Evolutionary conservation across 768 basidiomycete genomes (phyloP), one percentile per base, ranked within the genome.

Genomic region (Suillus spraguei): DNA sequence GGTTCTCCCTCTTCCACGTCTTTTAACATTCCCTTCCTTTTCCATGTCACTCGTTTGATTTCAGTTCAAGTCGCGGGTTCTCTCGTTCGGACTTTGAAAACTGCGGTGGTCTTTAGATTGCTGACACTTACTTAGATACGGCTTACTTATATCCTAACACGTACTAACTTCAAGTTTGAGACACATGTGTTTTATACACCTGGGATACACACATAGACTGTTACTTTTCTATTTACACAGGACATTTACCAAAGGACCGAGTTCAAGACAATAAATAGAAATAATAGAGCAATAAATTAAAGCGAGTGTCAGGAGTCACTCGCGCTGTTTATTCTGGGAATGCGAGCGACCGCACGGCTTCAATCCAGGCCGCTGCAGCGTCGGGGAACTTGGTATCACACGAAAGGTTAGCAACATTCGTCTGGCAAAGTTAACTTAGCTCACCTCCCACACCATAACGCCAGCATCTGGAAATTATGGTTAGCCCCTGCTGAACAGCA

Each of bases 361-460:
- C 56, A 59, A 83, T 80, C 81, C 81, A 83, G 32, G 75, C 33
- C 13, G 77, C 72, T 20, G 72, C 74, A 20, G 78, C 80, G 64
- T 78, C 74, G 62, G 81, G 81, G 70, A 75, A 82, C 76, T 80
- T 62, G 22, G 46, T 6, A n/a, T 39, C 8, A 53, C 20, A 38
- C 39, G 9, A 9, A 35, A 2, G 20, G 24, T 63, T 33, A 63
- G 61, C 20, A 52, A 60, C n/a, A 8, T 32, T 33, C 59, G 4
- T 28, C 53, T 62, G 20, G 38, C 2, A 17, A 50, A 22, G n/a
- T 35, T 38, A 10, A 52, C 35, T 39, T 28, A 8, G 33, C 69
- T 62, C 47, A 73, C 74, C 70, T 77, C 65, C 65, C 65, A 66
- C n/a, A 65, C 64, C 65, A 66, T 66, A 11, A 65, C 65, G 3